phyloP scores from a whole-genome alignment of 768 basidiomycete species.

The Exsudoporus frostii region DNA sequence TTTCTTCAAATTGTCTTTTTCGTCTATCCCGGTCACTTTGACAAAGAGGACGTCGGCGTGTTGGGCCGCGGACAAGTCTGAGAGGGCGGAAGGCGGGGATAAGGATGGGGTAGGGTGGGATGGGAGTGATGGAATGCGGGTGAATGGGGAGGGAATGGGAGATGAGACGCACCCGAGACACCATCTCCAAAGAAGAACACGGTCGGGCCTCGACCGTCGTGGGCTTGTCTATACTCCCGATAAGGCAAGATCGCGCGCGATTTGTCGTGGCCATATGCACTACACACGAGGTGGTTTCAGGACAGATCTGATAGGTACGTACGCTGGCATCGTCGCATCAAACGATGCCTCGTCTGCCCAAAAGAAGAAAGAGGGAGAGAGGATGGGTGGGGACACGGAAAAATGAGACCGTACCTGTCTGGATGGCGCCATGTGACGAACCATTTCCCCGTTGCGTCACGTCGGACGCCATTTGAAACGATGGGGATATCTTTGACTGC shows the following conservation, averaged over 20 bases:
- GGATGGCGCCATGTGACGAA: slow-evolving; percentile 87
- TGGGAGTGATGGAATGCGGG: not conserved
- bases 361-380: not conserved
- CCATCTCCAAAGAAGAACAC: slow-evolving; percentile 99
- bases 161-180: slow-evolving; percentile 68
- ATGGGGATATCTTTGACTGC: slow-evolving; percentile 78
- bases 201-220: slow-evolving; percentile 46
- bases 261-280: slow-evolving; percentile 94
- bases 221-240: slow-evolving; percentile 38
- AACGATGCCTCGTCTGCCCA: not conserved
- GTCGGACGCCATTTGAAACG: slow-evolving; percentile 88
- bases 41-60: slow-evolving; percentile 96
- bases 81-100: not conserved
- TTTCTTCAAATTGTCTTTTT: slow-evolving; percentile 74
- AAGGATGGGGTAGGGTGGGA: not conserved
- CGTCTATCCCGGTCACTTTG: slow-evolving; percentile 71
- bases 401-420: slow-evolving; percentile 53
- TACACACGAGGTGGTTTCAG: slow-evolving; percentile 2
- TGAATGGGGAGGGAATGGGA: not conserved
- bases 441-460: slow-evolving; percentile 62
- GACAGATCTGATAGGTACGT: not conserved
- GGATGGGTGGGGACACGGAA: too few relatives aligned
- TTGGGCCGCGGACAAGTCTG: slow-evolving; percentile 88
- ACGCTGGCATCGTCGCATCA: not conserved
- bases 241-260: slow-evolving; percentile 93